phyloP scores from a whole-genome alignment of 2,329 filamentous ascomycete species.

The Hymenoscyphus fructigenus region DNA sequence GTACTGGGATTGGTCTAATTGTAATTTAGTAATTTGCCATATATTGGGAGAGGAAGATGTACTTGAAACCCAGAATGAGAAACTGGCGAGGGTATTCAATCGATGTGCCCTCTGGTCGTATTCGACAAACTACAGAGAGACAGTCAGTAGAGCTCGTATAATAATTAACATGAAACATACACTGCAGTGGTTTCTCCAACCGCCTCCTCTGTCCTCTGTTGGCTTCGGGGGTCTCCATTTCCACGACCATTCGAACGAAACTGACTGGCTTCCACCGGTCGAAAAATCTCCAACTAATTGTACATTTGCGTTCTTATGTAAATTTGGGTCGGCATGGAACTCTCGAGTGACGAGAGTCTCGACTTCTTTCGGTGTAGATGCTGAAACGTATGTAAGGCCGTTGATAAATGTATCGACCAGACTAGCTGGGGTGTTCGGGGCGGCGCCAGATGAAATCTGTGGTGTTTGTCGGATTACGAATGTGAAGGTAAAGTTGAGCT shows the following conservation, averaged over 20 bases:
- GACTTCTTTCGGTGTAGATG: slow-evolving; percentile 79
- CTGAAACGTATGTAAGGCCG: slow-evolving; percentile 89
- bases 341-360: slow-evolving; percentile 93
- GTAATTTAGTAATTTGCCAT: slow-evolving; percentile 27
- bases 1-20: slow-evolving; percentile 33
- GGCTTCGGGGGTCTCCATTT: slow-evolving; percentile 90
- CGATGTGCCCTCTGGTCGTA: slow-evolving; percentile 93
- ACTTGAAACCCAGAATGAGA: slow-evolving; percentile 94
- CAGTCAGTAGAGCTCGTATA: neutral
- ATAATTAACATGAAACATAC: slow-evolving; percentile 46
- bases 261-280: slow-evolving; percentile 78
- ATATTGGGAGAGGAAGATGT: slow-evolving; percentile 30
- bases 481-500: slow-evolving; percentile 89
- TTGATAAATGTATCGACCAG: slow-evolving; percentile 74
- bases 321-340: slow-evolving; percentile 93
- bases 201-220: slow-evolving; percentile 78
- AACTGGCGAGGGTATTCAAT: slow-evolving; percentile 83
- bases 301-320: slow-evolving; percentile 96
- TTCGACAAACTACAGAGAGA: slow-evolving; percentile 73
- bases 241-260: slow-evolving; percentile 95
- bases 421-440: slow-evolving; percentile 49
- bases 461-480: slow-evolving; percentile 69
- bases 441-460: slow-evolving; percentile 41
- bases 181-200: slow-evolving; percentile 95
- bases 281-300: slow-evolving; percentile 89